A percentile compares a stretch with the other conserved stretches of the same genome.
Conservation (phyloP, 768 basidiomycete genomes). For the Tylopilus felleus region DNA sequence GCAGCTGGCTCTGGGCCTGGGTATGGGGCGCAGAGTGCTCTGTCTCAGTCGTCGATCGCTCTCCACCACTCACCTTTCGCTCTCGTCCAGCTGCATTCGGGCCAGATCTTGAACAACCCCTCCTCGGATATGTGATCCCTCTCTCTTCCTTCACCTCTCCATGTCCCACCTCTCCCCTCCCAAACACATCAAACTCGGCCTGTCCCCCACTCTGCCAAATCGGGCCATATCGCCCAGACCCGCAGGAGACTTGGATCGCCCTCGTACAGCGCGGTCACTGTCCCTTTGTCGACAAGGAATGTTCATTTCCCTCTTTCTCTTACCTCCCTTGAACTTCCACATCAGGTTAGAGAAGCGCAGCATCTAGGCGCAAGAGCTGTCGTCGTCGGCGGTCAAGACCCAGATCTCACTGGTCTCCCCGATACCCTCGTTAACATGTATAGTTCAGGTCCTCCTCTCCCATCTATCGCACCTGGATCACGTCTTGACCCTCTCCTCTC, state of each 20-base stretch:
- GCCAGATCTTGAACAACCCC: constrained; percentile 60
- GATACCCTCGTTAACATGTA: constrained; percentile 89
- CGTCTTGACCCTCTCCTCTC: constrained; percentile 6
- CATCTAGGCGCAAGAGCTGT: constrained; percentile 78
- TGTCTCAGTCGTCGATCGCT: constrained; percentile 74
- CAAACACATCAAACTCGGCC: constrained; percentile 43
- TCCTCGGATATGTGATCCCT: constrained; percentile 71
- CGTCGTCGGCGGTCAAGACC: constrained; percentile 86
- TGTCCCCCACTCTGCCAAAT: constrained; percentile 66
- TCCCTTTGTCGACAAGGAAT: constrained; percentile 84
- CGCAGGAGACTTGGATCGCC: constrained; percentile 80
- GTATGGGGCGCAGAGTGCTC: constrained; percentile 66
- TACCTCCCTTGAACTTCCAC: neutral
- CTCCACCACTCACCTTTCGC: constrained; percentile 64
- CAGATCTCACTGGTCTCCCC: constrained; percentile 59
- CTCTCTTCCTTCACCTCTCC: constrained; percentile 58
- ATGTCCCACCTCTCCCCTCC: constrained; percentile 35
- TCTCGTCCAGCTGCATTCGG: constrained; percentile 79
- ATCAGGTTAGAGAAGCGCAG: constrained; percentile 55
- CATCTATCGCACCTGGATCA: constrained; percentile 18
- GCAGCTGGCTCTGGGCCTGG: constrained; percentile 59
- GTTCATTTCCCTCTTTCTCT: constrained; percentile 25
- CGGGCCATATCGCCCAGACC: constrained; percentile 54
- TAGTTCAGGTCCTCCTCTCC: constrained; percentile 68
- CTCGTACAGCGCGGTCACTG: constrained; percentile 87